Evolutionary conservation across 345 rosid species (phyloP).

Genomic region (Mangifera indica): DNA sequence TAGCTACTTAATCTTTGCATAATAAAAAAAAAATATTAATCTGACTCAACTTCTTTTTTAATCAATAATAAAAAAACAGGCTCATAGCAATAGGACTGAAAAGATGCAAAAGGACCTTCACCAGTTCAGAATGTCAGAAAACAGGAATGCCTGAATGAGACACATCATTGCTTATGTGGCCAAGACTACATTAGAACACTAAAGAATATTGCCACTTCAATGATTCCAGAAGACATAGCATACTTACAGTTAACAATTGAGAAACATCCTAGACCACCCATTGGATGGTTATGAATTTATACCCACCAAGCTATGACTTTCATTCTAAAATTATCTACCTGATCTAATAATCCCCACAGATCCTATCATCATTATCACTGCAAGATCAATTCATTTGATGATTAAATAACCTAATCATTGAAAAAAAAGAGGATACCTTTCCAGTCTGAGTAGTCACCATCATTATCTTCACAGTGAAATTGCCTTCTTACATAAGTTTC

Average conservation of each 20-base stretch:
- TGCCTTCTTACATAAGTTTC: slow-evolving; percentile 66
- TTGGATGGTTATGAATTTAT: neutral
- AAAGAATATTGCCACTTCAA: neutral
- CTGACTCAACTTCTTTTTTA: neutral
- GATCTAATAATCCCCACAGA: neutral
- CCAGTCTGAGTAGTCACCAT: slow-evolving; percentile 52
- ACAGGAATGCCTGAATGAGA: neutral
- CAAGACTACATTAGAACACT: neutral
- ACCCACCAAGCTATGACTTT: neutral
- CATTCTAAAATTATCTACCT: neutral
- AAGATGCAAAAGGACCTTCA: neutral
- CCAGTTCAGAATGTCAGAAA: neutral
- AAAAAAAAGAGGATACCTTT: slow-evolving; percentile 48
- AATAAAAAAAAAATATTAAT: neutral
- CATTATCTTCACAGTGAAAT: slow-evolving; percentile 55
- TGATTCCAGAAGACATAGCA: neutral
- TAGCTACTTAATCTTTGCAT: neutral
- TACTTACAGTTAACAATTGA: neutral
- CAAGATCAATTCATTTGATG: neutral
- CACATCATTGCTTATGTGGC: neutral
- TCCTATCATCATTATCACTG: slow-evolving; percentile 5
- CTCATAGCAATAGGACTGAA: neutral
- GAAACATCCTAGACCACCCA: neutral
- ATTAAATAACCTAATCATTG: neutral
- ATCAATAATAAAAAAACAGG: neutral